Evolutionary conservation across 129 eudicot species (phyloP).

Genomic region (Tagetes patula): DNA sequence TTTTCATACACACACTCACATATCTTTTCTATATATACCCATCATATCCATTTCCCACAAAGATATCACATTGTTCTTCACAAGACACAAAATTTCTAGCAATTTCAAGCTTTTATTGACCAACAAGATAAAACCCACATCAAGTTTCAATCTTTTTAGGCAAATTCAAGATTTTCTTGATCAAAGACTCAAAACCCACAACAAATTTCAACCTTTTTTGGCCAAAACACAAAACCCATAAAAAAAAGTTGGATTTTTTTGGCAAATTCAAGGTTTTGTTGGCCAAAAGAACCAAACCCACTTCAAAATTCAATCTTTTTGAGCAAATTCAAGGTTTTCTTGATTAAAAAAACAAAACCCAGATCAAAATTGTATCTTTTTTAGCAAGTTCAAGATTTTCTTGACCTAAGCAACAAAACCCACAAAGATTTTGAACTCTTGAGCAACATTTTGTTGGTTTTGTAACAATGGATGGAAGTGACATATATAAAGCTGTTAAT

Average conservation of each 20-base stretch:
- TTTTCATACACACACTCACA: not conserved
- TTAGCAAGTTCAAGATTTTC: not conserved
- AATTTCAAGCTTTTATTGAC: not conserved
- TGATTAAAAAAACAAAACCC: not conserved
- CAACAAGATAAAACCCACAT: not conserved
- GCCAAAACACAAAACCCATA: not conserved
- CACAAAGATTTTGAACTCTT: not conserved
- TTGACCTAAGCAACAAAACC: constrained; percentile 19
- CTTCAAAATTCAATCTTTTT: not conserved
- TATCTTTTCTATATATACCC: not conserved
- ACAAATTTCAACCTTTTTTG: not conserved
- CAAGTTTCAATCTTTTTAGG: not conserved
- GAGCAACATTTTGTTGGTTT: not conserved
- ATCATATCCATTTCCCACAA: not conserved
- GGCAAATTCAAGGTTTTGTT: not conserved
- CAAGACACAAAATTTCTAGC: not conserved
- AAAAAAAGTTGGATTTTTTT: not conserved
- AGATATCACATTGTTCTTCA: not conserved
- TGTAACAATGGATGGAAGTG: constrained; percentile 31
- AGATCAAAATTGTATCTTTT: not conserved
- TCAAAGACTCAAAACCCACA: constrained; percentile 13
- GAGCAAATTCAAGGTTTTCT: not conserved
- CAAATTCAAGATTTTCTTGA: constrained; percentile 1
- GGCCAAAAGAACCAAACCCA: not conserved
- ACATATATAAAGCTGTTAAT: constrained; percentile 18